phyloP scores from a whole-genome alignment of 148 eudicot species.

The Bassia scoparia region DNA sequence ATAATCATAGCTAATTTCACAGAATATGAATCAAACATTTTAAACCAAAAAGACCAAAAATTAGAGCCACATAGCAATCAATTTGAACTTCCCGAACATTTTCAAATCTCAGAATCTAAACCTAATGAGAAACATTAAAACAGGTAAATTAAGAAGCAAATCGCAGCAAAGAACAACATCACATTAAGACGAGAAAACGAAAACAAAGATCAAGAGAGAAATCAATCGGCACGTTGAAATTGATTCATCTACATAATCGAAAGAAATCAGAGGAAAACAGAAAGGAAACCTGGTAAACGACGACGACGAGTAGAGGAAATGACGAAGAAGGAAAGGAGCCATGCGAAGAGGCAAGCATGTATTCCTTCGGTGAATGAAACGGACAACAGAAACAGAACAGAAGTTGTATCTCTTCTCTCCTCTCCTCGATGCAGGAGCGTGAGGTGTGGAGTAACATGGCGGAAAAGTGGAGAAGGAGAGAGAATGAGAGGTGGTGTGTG shows the following conservation, averaged over 20 bases:
- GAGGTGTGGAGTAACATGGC: too few species aligned
- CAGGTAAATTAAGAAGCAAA: not conserved
- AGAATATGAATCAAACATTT: not conserved
- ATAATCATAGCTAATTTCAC: not conserved
- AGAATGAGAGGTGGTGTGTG: too few species aligned
- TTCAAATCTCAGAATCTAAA: not conserved
- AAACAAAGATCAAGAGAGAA: not conserved
- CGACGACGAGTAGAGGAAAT: conserved; percentile 57
- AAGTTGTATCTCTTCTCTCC: too few species aligned
- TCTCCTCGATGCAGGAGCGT: too few species aligned
- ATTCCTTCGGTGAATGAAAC: not conserved
- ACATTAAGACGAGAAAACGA: not conserved
- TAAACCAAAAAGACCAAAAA: not conserved
- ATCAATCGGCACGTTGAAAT: not conserved
- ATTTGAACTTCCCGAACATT: not conserved
- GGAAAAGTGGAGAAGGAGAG: too few species aligned
- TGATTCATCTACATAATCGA: not conserved
- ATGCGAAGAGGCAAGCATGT: conserved; percentile 59
- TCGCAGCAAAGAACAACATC: not conserved
- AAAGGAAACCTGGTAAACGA: conserved; percentile 62
- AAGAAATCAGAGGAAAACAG: not conserved
- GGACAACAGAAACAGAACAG: too few species aligned
- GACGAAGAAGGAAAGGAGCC: conserved; percentile 78
- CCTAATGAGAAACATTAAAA: not conserved
- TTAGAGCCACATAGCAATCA: not conserved